Evolutionary conservation across 1,284 basidiomycete species (phyloP).

Genomic region (Rhodotorula sp.): DNA sequence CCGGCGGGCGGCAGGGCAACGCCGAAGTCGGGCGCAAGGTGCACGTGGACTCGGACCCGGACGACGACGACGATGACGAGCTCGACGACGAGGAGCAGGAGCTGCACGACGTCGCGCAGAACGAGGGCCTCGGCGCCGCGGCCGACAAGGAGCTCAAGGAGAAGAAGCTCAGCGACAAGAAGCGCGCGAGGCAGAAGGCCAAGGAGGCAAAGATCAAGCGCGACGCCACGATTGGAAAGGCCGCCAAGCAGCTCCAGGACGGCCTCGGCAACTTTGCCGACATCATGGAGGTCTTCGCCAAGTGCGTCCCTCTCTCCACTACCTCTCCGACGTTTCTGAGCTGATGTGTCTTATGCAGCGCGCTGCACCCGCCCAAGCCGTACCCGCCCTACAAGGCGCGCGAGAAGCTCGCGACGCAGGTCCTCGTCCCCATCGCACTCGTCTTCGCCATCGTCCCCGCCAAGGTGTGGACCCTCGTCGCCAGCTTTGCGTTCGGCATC

Average conservation of each 20-base stretch:
- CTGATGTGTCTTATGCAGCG: conserved; percentile 39
- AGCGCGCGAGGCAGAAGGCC: conserved; percentile 50
- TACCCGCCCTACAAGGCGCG: conserved; percentile 53
- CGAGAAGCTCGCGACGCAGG: conserved; percentile 52
- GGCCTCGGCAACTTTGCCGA: conserved; percentile 52
- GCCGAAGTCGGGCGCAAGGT: conserved; percentile 51
- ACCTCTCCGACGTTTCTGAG: background rate
- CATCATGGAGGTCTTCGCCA: conserved; percentile 50
- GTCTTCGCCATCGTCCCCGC: conserved; percentile 54
- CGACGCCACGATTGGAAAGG: conserved; percentile 51
- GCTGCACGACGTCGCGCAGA: conserved; percentile 41
- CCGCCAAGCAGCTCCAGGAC: conserved; percentile 52
- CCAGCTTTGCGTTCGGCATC: conserved; percentile 56
- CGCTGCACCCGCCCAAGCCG: conserved; percentile 50
- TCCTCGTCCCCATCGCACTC: conserved; percentile 51
- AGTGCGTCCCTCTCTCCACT: conserved; percentile 46
- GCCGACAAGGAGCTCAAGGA: conserved; percentile 40
- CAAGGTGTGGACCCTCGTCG: conserved; percentile 54
- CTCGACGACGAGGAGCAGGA: conserved; percentile 40
- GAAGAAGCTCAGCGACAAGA: conserved; percentile 46
- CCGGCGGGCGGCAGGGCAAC: conserved; percentile 51
- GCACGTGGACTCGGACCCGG: conserved; percentile 24
- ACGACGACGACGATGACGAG: conserved; percentile 28
- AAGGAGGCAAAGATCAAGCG: conserved; percentile 52
- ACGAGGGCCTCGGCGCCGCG: conserved; percentile 43